Base-by-base conservation (phyloP, 108 stramenopile species). In the Skeletonema menzelii region DNA sequence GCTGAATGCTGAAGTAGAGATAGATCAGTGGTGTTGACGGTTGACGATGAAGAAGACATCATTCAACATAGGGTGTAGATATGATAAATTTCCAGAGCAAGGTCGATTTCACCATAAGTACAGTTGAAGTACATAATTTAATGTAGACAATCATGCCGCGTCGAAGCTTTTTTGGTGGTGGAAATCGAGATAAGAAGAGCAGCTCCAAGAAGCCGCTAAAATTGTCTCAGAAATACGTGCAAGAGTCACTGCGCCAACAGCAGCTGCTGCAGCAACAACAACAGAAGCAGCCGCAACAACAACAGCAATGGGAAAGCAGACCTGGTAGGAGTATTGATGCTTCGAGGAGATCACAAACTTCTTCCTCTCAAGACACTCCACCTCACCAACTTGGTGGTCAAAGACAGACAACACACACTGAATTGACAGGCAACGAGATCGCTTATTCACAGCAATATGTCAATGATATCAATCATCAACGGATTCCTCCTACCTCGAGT, bases 151-250 rank as follows among this genome's bases (percentile, higher is more conserved):
- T 24, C 73, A 79, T 79, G 77, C 70, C 70, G 47, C 77, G 77
- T 34, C 77, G 77, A 35, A 30, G 69, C 34, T 79, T 79, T 35
- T 79, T 79, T 59, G 70, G 77, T 15, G 59, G 70, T 11, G 70
- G 65, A 32, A 31, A 65, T 19, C 30, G 68, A 15, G 68, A 57
- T 8, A 58, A 79, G 27, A 79, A 72, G 66, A 79, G 67, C 22
- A 72, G 32, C n/a, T 34, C 34, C 47, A 62, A 71, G 38, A 70
- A 72, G 71, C 46, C 66, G 53, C 20, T 13, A n/a, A 77, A 77
- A 63, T 46, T 49, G 2, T 38, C 63, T 19, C 49, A 64, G n/a
- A 73, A 64, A 34, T 35, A 60, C 7, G 59, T 35, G 11, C 56
- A 44, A 35, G 35, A 64, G 8, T 31, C 47, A 57, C 55, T 37